Conservation (phyloP, 1,284 basidiomycete species). For the Leccinum fuscescens region DNA sequence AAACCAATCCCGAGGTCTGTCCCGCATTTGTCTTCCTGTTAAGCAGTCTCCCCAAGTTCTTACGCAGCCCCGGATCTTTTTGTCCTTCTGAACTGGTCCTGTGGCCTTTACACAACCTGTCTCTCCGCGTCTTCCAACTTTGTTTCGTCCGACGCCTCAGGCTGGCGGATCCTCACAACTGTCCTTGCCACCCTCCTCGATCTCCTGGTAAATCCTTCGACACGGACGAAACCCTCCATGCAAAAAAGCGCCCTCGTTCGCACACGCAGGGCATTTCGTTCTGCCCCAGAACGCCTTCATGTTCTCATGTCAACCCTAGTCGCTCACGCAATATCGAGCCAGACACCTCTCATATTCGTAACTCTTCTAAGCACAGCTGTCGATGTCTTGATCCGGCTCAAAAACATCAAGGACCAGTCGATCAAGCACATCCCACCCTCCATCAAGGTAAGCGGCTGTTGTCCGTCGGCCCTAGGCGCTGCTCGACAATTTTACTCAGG, state of each 20-base stretch:
- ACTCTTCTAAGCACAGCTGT: constrained; percentile 59
- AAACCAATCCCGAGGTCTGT: constrained; percentile 52
- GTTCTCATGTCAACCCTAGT: constrained; percentile 51
- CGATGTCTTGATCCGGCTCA: constrained; percentile 62
- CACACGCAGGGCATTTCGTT: constrained; percentile 62
- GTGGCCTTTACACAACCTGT: constrained; percentile 58
- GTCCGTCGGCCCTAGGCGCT: not conserved
- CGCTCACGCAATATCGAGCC: constrained; percentile 46
- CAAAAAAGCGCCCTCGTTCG: constrained; percentile 60
- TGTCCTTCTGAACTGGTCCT: constrained; percentile 74
- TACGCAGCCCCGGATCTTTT: constrained; percentile 65
- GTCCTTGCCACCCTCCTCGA: constrained; percentile 61
- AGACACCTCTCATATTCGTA: constrained; percentile 46
- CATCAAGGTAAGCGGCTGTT: constrained; percentile 19
- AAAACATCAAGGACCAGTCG: constrained; percentile 47
- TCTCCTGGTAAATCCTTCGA: constrained; percentile 49
- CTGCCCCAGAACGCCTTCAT: constrained; percentile 47
- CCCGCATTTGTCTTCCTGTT: not conserved
- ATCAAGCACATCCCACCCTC: constrained; percentile 18
- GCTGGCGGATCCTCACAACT: constrained; percentile 49
- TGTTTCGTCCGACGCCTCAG: constrained; percentile 34
- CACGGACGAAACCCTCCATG: constrained; percentile 56
- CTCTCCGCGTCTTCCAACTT: constrained; percentile 45
- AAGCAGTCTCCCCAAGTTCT: constrained; percentile 40
- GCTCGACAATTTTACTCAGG: constrained; percentile 34